Evolutionary conservation across 2,329 filamentous ascomycete genomes (phyloP).

Genomic region (Curvularia spicifera): DNA sequence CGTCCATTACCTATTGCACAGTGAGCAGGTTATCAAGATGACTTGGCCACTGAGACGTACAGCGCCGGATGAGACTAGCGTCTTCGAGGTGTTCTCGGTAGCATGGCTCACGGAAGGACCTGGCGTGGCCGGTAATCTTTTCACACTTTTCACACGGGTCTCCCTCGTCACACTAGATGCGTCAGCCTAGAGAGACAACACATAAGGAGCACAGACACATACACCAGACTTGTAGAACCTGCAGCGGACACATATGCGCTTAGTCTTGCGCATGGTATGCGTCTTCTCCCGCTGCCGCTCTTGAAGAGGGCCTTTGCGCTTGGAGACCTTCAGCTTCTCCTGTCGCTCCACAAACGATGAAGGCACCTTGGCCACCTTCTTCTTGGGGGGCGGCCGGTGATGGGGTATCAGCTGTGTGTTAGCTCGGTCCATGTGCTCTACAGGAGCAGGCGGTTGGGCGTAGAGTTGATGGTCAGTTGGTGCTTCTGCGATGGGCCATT

Average conservation of each 20-base stretch:
- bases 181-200: constrained; percentile 8
- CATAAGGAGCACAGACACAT: constrained; percentile 9
- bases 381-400: constrained; percentile 28
- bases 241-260: constrained; percentile 44
- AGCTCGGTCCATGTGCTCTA: constrained; percentile 16
- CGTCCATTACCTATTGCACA: constrained; percentile 43
- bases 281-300: constrained; percentile 42
- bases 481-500: constrained; percentile 26
- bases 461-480: constrained; percentile 23
- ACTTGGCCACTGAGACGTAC: constrained; percentile 21
- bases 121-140: constrained; percentile 39
- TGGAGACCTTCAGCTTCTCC: constrained; percentile 44
- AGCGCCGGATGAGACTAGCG: constrained; percentile 41
- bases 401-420: constrained; percentile 13
- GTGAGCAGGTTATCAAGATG: constrained; percentile 13
- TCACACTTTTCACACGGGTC: constrained; percentile 42
- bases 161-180: constrained; percentile 40
- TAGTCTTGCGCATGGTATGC: constrained; percentile 45
- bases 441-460: constrained; percentile 16
- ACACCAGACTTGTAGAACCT: constrained; percentile 46
- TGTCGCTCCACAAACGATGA: constrained; percentile 44
- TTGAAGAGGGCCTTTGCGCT: constrained; percentile 38
- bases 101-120: constrained; percentile 43
- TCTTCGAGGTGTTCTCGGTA: constrained; percentile 44
- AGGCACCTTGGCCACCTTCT: constrained; percentile 39